Conservation (phyloP, 2,329 filamentous ascomycete genomes). For the Byssothecium circinans region DNA sequence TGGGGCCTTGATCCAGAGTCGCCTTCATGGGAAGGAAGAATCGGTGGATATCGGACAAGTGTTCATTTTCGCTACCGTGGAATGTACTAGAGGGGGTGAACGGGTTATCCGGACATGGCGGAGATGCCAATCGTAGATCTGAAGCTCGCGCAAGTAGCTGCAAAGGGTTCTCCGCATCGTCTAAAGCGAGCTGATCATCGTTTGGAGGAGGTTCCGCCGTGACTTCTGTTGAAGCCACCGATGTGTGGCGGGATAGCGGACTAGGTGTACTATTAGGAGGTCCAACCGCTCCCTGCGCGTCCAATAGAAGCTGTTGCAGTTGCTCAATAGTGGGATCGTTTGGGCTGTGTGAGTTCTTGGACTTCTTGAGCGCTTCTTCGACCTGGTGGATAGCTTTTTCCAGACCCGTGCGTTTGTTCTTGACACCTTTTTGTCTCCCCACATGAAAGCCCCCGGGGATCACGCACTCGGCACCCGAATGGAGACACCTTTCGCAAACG, state of each 20-base stretch:
- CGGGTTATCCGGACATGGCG: conserved; percentile 22
- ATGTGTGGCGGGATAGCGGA: conserved; percentile 13
- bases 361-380: conserved; percentile 60
- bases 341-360: conserved; percentile 26
- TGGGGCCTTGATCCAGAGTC: conserved; percentile 63
- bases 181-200: conserved; percentile 58
- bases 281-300: conserved; percentile 45
- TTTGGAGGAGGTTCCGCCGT: conserved; percentile 27
- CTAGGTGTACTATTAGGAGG: conserved; percentile 18
- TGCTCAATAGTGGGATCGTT: conserved; percentile 30
- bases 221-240: conserved; percentile 24
- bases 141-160: conserved; percentile 74
- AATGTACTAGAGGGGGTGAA: conserved; percentile 32
- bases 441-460: conserved; percentile 66
- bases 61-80: conserved; percentile 38
- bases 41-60: conserved; percentile 57
- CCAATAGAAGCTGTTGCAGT: conserved; percentile 55
- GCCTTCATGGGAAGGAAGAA: conserved; percentile 70
- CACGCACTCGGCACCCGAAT: conserved; percentile 63
- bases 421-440: conserved; percentile 73
- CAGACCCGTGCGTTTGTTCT: conserved; percentile 74
- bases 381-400: conserved; percentile 76
- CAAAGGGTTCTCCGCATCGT: conserved; percentile 74
- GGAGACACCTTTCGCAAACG: conserved; percentile 63
- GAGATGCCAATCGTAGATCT: conserved; percentile 61